A percentile compares a stretch with the other conserved stretches of the same genome.
Evolutionary conservation across 352 stramenopile species (phyloP).

Genomic region (Globisporangium spinosum): DNA sequence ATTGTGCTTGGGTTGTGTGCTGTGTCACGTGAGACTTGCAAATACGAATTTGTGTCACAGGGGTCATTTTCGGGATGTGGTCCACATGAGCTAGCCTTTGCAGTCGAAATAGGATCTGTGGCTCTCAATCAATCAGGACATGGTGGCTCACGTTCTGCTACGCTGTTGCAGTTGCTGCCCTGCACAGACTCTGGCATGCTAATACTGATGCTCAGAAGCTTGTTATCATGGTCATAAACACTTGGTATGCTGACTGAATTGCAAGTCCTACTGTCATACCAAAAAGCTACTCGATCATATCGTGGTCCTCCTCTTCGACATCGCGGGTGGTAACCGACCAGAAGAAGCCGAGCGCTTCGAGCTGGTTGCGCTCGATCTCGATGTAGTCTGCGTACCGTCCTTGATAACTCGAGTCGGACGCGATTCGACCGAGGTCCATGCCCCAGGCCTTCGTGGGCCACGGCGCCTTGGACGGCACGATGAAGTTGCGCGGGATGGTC

Average conservation of each 20-base stretch:
- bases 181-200: background rate
- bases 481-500: slow-evolving; percentile 38
- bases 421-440: slow-evolving; percentile 37
- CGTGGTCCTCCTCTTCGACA: slow-evolving; percentile 11
- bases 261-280: background rate
- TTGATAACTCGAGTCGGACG: slow-evolving; percentile 20
- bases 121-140: background rate
- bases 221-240: background rate
- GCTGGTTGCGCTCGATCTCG: slow-evolving; percentile 40
- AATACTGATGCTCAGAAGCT: background rate
- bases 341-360: slow-evolving; percentile 48
- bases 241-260: background rate
- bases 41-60: background rate
- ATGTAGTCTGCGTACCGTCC: slow-evolving; percentile 45
- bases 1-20: background rate
- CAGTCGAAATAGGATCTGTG: background rate
- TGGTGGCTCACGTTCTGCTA: background rate
- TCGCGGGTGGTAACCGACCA: slow-evolving; percentile 22
- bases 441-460: slow-evolving; percentile 39
- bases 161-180: background rate
- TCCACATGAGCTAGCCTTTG: background rate
- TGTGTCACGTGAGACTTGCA: background rate
- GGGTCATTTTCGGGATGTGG: background rate
- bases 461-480: slow-evolving; percentile 33
- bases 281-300: background rate